These are phyloP conservation scores for Trichoderma polysporum DNA, from an alignment of 2,329 filamentous ascomycete species.

Conservation along the genomic window DNA sequence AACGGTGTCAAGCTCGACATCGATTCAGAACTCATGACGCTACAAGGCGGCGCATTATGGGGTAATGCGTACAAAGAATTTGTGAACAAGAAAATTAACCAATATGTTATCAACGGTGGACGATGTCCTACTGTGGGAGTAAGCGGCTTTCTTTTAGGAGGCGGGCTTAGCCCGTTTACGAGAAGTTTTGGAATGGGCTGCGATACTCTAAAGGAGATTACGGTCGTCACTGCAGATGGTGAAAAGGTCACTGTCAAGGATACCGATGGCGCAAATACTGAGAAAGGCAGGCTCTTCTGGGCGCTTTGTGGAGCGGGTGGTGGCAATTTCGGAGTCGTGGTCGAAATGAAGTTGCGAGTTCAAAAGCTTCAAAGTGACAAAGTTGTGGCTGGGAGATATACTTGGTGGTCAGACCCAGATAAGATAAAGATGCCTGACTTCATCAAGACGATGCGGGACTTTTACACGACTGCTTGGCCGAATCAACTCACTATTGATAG, in stretches of 20 bases:
- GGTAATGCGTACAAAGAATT: constrained; percentile 35
- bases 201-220: constrained; percentile 34
- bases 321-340: constrained; percentile 42
- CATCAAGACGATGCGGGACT: constrained; percentile 27
- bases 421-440: constrained; percentile 4
- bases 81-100: constrained; percentile 26
- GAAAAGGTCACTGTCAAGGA: constrained; percentile 25
- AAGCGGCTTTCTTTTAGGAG: constrained; percentile 40
- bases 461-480: constrained; percentile 31
- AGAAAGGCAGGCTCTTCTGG: constrained; percentile 36
- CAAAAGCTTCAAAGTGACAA: constrained; percentile 14
- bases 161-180: constrained; percentile 37
- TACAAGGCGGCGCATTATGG: constrained; percentile 33
- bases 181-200: constrained; percentile 24
- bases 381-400: constrained; percentile 30
- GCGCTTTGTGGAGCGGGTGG: constrained; percentile 42
- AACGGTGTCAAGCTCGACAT: constrained; percentile 30
- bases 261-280: constrained; percentile 22
- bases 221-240: constrained; percentile 35
- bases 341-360: constrained; percentile 32
- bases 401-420: constrained; percentile 23
- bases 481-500: constrained; percentile 32
- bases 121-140: constrained; percentile 39
- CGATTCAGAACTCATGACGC: constrained; percentile 22
- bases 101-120: constrained; percentile 33